Evolutionary conservation across 805 yeast species (phyloP).

Genomic region (Yamadazyma tumulicola): DNA sequence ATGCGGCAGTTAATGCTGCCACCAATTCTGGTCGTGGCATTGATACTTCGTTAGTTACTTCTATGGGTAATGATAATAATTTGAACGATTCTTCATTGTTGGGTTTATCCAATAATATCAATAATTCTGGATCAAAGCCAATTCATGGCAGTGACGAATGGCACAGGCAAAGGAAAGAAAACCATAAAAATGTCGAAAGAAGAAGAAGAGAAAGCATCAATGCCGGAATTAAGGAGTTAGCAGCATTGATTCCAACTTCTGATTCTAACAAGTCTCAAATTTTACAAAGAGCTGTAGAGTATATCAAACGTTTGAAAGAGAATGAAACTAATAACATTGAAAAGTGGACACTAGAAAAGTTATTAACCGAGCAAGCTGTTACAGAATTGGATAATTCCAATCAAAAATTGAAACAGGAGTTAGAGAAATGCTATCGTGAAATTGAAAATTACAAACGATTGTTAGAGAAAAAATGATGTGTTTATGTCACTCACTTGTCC

Average conservation of each 20-base stretch:
- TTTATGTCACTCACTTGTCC: too few species aligned
- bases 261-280: slow-evolving; percentile 92
- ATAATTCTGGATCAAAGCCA: slow-evolving; percentile 57
- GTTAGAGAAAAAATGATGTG: slow-evolving; percentile 16
- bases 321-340: slow-evolving; percentile 86
- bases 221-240: slow-evolving; percentile 77
- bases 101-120: too few species aligned
- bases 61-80: too few species aligned
- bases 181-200: slow-evolving; percentile 94
- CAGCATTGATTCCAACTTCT: slow-evolving; percentile 72
- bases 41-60: slow-evolving; percentile 24
- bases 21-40: slow-evolving; percentile 29
- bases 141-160: slow-evolving; percentile 77
- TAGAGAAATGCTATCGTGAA: slow-evolving; percentile 90
- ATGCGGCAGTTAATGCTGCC: slow-evolving; percentile 8
- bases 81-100: background rate
- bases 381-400: slow-evolving; percentile 80
- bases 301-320: slow-evolving; percentile 83
- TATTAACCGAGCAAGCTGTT: slow-evolving; percentile 87
- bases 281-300: slow-evolving; percentile 83
- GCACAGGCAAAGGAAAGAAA: slow-evolving; percentile 78
- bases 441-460: slow-evolving; percentile 73
- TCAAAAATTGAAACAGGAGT: slow-evolving; percentile 81
- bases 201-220: slow-evolving; percentile 88
- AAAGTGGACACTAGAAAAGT: slow-evolving; percentile 92